Percentiles rank a stretch among this genome's conserved stretches.
These are phyloP conservation scores for Yarrowia hollandica DNA, from an alignment of 805 yeast species.

Conservation along the genomic window DNA sequence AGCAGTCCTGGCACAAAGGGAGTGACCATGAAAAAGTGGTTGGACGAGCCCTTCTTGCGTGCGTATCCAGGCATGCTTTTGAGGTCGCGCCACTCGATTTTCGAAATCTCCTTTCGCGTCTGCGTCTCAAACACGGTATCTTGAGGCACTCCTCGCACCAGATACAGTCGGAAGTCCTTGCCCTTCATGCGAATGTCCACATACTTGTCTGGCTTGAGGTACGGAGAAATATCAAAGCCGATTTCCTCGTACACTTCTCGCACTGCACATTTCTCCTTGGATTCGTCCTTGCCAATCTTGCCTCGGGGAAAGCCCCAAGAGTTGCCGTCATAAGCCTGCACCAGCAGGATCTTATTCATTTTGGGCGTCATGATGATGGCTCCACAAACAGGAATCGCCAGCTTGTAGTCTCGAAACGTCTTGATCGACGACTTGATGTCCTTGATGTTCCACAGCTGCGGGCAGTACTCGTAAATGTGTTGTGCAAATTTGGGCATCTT, in stretches of 20 bases:
- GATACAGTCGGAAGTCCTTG: slow-evolving; percentile 80
- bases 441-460: slow-evolving; percentile 41
- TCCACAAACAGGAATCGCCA: slow-evolving; percentile 93
- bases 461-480: slow-evolving; percentile 76
- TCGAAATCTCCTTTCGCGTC: slow-evolving; percentile 84
- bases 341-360: slow-evolving; percentile 70
- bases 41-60: slow-evolving; percentile 23
- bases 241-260: slow-evolving; percentile 94
- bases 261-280: slow-evolving; percentile 83
- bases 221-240: slow-evolving; percentile 77
- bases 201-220: slow-evolving; percentile 66
- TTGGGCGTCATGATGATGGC: slow-evolving; percentile 78
- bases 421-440: slow-evolving; percentile 60
- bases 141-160: slow-evolving; percentile 77
- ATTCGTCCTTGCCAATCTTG: slow-evolving; percentile 89
- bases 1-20: slow-evolving; percentile 43
- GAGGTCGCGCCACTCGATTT: slow-evolving; percentile 66
- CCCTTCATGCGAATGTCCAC: slow-evolving; percentile 80
- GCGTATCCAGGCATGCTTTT: slow-evolving; percentile 40
- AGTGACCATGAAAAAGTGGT: slow-evolving; percentile 42
- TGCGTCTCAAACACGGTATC: slow-evolving; percentile 71
- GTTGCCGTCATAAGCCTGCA: slow-evolving; percentile 74
- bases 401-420: slow-evolving; percentile 80
- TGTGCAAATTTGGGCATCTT: slow-evolving; percentile 76
- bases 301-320: slow-evolving; percentile 98